phyloP scores from a whole-genome alignment of 345 rosid genomes.

The Alliaria petiolata region DNA sequence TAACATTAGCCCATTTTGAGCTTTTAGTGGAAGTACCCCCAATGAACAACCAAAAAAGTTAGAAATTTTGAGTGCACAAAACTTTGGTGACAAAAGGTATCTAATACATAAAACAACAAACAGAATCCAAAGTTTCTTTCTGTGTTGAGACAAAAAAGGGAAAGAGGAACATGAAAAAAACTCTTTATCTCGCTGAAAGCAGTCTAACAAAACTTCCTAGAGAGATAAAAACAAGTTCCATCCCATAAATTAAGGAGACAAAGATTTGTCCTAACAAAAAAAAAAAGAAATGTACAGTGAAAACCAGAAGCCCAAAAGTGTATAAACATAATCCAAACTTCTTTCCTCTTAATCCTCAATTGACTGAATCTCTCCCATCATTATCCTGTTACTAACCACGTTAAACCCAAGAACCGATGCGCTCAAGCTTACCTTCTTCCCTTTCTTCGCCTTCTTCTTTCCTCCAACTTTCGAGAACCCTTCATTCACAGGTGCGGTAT shows the following conservation, averaged over 20 bases:
- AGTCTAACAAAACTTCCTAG: slow-evolving; percentile 27
- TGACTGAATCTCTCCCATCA: slow-evolving; percentile 98
- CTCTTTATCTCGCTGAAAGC: slow-evolving; percentile 7
- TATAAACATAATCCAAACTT: slow-evolving; percentile 41
- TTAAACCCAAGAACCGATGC: slow-evolving; percentile 81
- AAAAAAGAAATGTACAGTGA: slow-evolving; percentile 30
- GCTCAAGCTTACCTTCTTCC: slow-evolving; percentile 88
- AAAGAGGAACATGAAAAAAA: slow-evolving; percentile 15
- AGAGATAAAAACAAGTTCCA: slow-evolving; percentile 22
- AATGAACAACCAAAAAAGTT: no score
- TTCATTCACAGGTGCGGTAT: slow-evolving; percentile 35
- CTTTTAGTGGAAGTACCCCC: no score
- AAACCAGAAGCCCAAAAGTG: slow-evolving; percentile 29
- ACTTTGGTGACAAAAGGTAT: no score
- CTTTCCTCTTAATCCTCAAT: slow-evolving; percentile 52
- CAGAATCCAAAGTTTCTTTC: neutral
- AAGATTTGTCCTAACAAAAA: slow-evolving; percentile 5
- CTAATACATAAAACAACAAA: slow-evolving; percentile 13
- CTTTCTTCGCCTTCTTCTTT: slow-evolving; percentile 81
- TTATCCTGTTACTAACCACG: slow-evolving; percentile 94
- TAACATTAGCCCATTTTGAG: no score
- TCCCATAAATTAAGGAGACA: neutral
- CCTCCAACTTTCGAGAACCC: slow-evolving; percentile 65
- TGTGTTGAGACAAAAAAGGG: neutral
- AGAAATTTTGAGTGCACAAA: neutral